Evolutionary conservation across 2,329 filamentous ascomycete species (phyloP).

Genomic region (Epichloe gansuensis): DNA sequence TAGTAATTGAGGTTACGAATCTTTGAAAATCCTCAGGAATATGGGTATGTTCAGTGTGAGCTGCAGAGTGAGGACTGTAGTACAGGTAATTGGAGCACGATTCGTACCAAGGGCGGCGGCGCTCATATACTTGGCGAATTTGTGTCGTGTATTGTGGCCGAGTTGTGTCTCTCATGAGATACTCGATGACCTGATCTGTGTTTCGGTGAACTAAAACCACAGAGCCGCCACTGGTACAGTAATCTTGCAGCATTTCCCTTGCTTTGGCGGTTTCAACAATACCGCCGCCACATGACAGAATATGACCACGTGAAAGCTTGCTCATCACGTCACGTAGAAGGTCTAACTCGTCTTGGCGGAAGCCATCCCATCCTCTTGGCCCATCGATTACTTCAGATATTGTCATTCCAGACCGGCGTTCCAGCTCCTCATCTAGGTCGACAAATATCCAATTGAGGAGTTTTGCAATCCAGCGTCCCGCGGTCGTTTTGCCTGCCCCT

Average conservation of each 20-base stretch:
- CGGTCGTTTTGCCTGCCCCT: slow-evolving; percentile 91
- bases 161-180: slow-evolving; percentile 77
- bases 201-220: slow-evolving; percentile 83
- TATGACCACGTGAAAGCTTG: slow-evolving; percentile 60
- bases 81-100: slow-evolving; percentile 93
- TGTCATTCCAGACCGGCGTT: slow-evolving; percentile 56
- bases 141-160: slow-evolving; percentile 87
- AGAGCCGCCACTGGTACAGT: slow-evolving; percentile 64
- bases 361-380: slow-evolving; percentile 70
- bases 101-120: slow-evolving; percentile 79
- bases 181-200: slow-evolving; percentile 78
- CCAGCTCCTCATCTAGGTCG: slow-evolving; percentile 81
- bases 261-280: slow-evolving; percentile 79
- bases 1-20: slow-evolving; percentile 28
- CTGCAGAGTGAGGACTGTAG: slow-evolving; percentile 56
- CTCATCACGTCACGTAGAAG: slow-evolving; percentile 62
- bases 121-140: slow-evolving; percentile 80
- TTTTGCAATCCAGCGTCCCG: slow-evolving; percentile 72
- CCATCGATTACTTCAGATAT: slow-evolving; percentile 78
- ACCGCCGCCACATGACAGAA: slow-evolving; percentile 91
- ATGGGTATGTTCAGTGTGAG: slow-evolving; percentile 11
- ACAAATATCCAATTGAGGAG: slow-evolving; percentile 66
- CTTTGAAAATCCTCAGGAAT: slow-evolving; percentile 24
- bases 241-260: slow-evolving; percentile 60
- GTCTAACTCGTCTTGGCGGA: slow-evolving; percentile 66